Evolutionary conservation across 2,329 filamentous ascomycete genomes (phyloP), one percentile per base, ranked within the genome.

Genomic region (Mariannaea elegans): DNA sequence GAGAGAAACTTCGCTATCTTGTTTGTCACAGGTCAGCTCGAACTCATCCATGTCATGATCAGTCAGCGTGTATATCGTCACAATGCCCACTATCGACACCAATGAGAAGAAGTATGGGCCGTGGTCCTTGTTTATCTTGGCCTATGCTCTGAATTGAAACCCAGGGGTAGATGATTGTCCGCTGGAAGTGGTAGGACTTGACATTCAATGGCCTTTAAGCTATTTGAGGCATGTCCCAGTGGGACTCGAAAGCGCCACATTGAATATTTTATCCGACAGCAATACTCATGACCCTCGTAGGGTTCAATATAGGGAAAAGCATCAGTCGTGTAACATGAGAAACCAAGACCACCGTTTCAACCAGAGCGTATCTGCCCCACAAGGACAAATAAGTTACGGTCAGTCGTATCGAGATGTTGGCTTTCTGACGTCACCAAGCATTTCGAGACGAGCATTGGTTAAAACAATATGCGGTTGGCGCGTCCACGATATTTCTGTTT

Each of bases 11-110:
- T 66, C 70, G 23, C 65, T 59, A 18, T 56, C 64, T 41, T 67
- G 61, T 42, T 66, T 65, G 47, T 63, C 62, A 51, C 65, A 65
- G 29, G 74, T 54, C 24, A 72, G 64, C 32, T 75, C 71, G 53
- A 73, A 70, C 49, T 73, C 73, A 38, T 73, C 71, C 3, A 69
- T 66, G 18, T 70, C 69, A 45, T 71, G 68, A 23, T 73, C 72
- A 7, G 66, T 69, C 10, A 65, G 70, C 27, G 68, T 62, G 48
- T 64, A 64, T 50, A 65, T 52, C 9, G 64, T 65, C 47, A 70
- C 68, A n/a, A 65, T 51, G 34, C 63, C 73, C 16, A 62, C 56
- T 39, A 69, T 71, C 46, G 72, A 76, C n/a, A 70, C 55, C 36
- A 73, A 52, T 21, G 73, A 76, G 54, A 72, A 72, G 50, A 71